Percentiles rank a stretch among this genome's conserved stretches.
phyloP scores from a whole-genome alignment of 495 filamentous ascomycete species.

The Penicillium angulare region DNA sequence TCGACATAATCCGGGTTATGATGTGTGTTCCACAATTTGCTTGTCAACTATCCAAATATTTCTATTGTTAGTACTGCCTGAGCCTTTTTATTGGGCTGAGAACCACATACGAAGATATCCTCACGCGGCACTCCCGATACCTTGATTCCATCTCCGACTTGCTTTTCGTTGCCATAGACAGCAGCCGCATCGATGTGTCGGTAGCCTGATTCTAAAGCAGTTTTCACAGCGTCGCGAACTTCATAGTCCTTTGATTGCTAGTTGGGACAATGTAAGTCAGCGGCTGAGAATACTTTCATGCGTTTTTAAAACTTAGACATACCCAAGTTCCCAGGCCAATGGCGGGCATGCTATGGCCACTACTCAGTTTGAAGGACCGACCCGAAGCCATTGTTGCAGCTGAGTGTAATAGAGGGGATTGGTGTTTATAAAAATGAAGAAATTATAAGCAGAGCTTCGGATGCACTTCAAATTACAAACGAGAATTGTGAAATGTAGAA shows the following conservation, averaged over 20 bases:
- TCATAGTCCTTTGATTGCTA: neutral
- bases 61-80: slow-evolving; percentile 79
- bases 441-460: too few relatives aligned
- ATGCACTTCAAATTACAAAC: too few relatives aligned
- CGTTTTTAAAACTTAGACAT: slow-evolving; percentile 43
- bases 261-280: neutral
- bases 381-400: neutral
- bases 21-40: slow-evolving; percentile 51
- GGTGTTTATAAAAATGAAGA: too few relatives aligned
- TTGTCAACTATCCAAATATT: slow-evolving; percentile 66
- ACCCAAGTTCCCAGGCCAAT: slow-evolving; percentile 80
- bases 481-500: too few relatives aligned
- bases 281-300: slow-evolving; percentile 45
- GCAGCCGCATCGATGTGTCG: slow-evolving; percentile 68
- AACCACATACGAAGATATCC: slow-evolving; percentile 71
- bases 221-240: slow-evolving; percentile 61
- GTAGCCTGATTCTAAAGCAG: slow-evolving; percentile 67
- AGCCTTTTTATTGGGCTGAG: slow-evolving; percentile 60
- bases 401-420: too few relatives aligned
- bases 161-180: slow-evolving; percentile 77
- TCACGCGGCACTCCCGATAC: slow-evolving; percentile 74
- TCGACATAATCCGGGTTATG: neutral
- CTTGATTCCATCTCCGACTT: slow-evolving; percentile 73
- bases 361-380: slow-evolving; percentile 52
- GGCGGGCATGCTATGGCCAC: slow-evolving; percentile 71